Evolutionary conservation across 2,329 filamentous ascomycete genomes (phyloP).

Genomic region (Colletotrichum sp.): DNA sequence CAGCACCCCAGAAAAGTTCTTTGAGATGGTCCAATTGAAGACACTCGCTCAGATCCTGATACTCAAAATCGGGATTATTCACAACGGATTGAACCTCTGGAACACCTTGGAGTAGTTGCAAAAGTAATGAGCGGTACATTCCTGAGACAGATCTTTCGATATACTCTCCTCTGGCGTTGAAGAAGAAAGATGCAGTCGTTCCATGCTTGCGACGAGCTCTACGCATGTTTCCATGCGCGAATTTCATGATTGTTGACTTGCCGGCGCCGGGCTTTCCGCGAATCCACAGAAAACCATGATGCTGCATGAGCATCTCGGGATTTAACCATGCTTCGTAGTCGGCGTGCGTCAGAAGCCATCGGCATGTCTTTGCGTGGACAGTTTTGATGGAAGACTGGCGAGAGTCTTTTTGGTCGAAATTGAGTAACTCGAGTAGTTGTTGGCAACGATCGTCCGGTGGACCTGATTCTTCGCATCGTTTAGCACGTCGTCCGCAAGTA

Average conservation of each 20-base stretch:
- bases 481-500: too few relatives aligned
- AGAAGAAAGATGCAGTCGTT: constrained; percentile 1
- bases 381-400: constrained; percentile 9
- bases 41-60: constrained; percentile 33
- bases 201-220: not conserved
- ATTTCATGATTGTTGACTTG: constrained; percentile 8
- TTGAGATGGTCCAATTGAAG: not conserved
- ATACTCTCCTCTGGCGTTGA: constrained; percentile 5
- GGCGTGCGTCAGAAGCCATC: constrained; percentile 18
- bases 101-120: not conserved
- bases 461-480: not conserved
- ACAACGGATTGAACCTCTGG: not conserved
- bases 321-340: constrained; percentile 19
- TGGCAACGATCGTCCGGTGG: not conserved
- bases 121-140: constrained; percentile 14
- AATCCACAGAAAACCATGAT: not conserved
- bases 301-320: accelerated
- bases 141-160: constrained; percentile 6
- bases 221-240: not conserved
- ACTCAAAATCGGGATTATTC: not conserved
- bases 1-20: not conserved
- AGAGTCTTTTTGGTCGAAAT: constrained; percentile 19
- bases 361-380: constrained; percentile 23
- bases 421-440: constrained; percentile 7
- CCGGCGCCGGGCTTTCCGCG: not conserved